Base-by-base conservation (phyloP, 108 stramenopile species). In the Skeletonema menzelii region DNA sequence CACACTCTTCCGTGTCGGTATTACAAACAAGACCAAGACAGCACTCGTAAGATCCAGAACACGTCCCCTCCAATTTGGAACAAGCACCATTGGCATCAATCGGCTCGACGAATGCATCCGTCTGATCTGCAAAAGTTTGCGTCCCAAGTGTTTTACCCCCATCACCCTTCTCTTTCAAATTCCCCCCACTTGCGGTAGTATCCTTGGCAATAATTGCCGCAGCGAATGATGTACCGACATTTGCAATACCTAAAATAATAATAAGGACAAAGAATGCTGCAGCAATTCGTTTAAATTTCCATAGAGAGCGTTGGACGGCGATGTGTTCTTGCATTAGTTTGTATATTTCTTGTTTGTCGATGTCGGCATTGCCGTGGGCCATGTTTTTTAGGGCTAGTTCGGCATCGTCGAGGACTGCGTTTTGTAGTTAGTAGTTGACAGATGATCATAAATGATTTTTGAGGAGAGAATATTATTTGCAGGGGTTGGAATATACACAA, bases 281-380 rank as follows among this genome's bases (percentile, higher is more conserved):
- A 15, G 40, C 40, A 42, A 42, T 42, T 42, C 14, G 40, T 42
- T 76, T 76, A 31, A 76, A 15, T 34, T 63, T 67, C 31, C 61
- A 63, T 8, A 63, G 15, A n/a, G 59, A 63, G 27, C 63, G 61
- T 27, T 76, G 69, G 14, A n/a, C 44, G 19, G 53, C 15, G 32
- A 80, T 67, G 49, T 76, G 59, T 15, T 66, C 68, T 17, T 66
- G 15, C 44, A 84, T 62, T 35, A 84, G 63, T 13, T 65, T 20
- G 70, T 70, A 73, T 47, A 82, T 66, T 40, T 85, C 73, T 37
- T 77, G 59, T 20, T 65, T 69, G 61, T 53, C 32, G 27, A 85
- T 42, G 5, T 42, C 40, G 40, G 5, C 40, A 42, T 32, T 60
- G 62, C 84, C 84, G 5, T 31, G 11, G 42, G 76, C 72, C 74